A percentile compares a stretch with the other conserved stretches of the same genome.
Conservation (phyloP, 345 rosid species). For the Noccaea bulbosa region DNA sequence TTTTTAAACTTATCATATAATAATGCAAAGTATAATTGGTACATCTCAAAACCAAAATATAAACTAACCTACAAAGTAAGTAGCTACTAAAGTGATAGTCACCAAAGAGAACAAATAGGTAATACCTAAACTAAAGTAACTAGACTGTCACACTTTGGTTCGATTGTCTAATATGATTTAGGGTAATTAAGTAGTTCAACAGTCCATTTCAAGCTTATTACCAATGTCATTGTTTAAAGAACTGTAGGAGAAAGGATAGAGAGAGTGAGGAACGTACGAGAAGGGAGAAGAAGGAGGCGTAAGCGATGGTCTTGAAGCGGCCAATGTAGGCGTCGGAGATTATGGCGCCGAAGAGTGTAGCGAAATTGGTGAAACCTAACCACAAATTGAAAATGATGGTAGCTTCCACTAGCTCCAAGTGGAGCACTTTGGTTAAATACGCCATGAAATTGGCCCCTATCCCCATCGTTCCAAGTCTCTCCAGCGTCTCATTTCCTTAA, state of each 20-base stretch:
- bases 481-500: conserved; percentile 75
- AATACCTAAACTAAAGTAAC: background rate
- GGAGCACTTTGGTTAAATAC: conserved; percentile 55
- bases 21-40: conserved; percentile 12
- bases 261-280: conserved; percentile 50
- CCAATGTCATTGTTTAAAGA: background rate
- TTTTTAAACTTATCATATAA: background rate
- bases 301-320: conserved; percentile 60
- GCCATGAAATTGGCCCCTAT: conserved; percentile 58
- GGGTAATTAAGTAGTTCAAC: background rate
- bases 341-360: conserved; percentile 65
- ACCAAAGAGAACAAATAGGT: background rate
- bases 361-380: conserved; percentile 57
- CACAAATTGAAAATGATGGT: conserved; percentile 58
- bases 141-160: background rate
- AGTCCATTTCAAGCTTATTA: background rate
- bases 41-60: background rate
- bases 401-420: conserved; percentile 56
- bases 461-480: conserved; percentile 65
- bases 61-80: background rate
- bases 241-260: conserved; percentile 9
- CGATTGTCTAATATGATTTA: background rate
- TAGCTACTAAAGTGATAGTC: background rate
- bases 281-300: conserved; percentile 54
- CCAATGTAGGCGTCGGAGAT: conserved; percentile 63